These are phyloP conservation scores for Nicotiana undulata DNA, from an alignment of 257 asterid species.

Conservation along the genomic window DNA sequence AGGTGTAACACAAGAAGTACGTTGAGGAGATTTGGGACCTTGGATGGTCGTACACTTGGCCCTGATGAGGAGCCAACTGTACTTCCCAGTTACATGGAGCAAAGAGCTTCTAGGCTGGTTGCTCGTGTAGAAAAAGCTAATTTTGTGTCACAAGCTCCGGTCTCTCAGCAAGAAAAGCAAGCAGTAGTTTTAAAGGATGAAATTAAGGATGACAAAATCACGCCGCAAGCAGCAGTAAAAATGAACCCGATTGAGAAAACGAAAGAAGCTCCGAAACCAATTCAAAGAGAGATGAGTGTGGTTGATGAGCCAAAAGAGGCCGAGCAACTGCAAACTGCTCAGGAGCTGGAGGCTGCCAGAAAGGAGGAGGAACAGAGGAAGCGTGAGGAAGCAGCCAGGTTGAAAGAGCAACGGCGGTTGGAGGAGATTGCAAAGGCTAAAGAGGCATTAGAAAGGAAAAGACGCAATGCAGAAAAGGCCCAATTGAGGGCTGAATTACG, in stretches of 20 bases:
- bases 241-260: constrained; percentile 21
- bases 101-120: constrained; percentile 28
- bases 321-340: constrained; percentile 35
- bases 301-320: constrained; percentile 24
- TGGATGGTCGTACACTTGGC: constrained; percentile 85
- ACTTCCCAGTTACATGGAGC: constrained; percentile 39
- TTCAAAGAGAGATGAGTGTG: constrained; percentile 20
- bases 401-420: constrained; percentile 68
- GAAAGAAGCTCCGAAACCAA: constrained; percentile 13
- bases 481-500: constrained; percentile 67
- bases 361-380: constrained; percentile 53
- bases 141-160: constrained; percentile 22
- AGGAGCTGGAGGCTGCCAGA: constrained; percentile 50
- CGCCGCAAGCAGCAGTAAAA: constrained; percentile 22
- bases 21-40: constrained; percentile 70
- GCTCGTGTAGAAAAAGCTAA: constrained; percentile 21
- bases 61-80: constrained; percentile 67
- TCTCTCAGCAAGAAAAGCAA: constrained; percentile 27
- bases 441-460: constrained; percentile 92
- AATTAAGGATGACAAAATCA: constrained; percentile 6
- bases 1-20: constrained; percentile 61
- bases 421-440: constrained; percentile 77
- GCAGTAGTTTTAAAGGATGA: constrained; percentile 19
- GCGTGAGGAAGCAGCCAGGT: constrained; percentile 43
- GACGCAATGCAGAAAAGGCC: constrained; percentile 63